Evolutionary conservation across 73 alveolate species (phyloP), one percentile per base, ranked within the genome.

Genomic region (Loxodes magnus): DNA sequence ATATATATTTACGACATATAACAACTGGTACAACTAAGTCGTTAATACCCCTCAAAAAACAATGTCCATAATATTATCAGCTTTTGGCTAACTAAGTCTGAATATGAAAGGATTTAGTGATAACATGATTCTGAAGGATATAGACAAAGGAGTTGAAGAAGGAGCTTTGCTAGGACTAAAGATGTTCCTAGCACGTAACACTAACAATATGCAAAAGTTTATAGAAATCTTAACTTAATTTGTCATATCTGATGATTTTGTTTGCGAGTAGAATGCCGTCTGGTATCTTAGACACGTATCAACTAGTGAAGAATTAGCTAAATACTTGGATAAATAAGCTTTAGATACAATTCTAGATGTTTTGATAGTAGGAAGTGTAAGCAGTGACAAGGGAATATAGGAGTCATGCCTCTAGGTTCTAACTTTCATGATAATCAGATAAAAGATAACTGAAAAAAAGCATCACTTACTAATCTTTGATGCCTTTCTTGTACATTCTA

Each of bases 71-170:
- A n/a, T n/a, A n/a, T n/a, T n/a, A n/a, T n/a, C n/a, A n/a, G n/a
- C n/a, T n/a, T n/a, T n/a, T n/a, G n/a, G n/a, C n/a, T n/a, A n/a
- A n/a, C n/a, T n/a, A n/a, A n/a, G n/a, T n/a, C n/a, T n/a, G n/a
- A n/a, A n/a, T n/a, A n/a, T n/a, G n/a, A n/a, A n/a, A n/a, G n/a
- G n/a, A n/a, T n/a, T n/a, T n/a, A n/a, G n/a, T n/a, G n/a, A n/a
- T n/a, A n/a, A n/a, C n/a, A n/a, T n/a, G n/a, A n/a, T n/a, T n/a
- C n/a, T n/a, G n/a, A n/a, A 46, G 17, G 52, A 46, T 12, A 41
- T 46, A 14, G 59, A 46, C 59, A 46, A 46, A 22, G 22, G 43
- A 46, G 59, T 46, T 17, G 59, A 46, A 46, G 59, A 46, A 46
- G 27, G 27, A 14, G 59, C 59, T 10, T 46, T 46, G 26, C 27